These are phyloP conservation scores for Isochrysis galbana DNA, from an alignment of 78 protist genomes.

Conservation along the genomic window DNA sequence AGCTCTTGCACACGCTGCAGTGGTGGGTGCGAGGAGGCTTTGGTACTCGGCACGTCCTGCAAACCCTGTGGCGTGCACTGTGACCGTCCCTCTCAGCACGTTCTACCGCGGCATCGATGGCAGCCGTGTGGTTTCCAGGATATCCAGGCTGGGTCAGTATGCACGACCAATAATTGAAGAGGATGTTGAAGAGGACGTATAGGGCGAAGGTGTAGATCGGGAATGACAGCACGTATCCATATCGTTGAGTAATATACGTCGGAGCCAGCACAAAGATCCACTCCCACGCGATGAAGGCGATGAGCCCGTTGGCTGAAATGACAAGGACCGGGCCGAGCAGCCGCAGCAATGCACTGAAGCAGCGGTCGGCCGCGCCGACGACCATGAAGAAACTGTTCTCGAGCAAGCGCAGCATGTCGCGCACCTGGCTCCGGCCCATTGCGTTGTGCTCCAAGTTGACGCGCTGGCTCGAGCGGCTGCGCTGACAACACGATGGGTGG, in stretches of 20 bases:
- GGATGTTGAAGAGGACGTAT: neutral
- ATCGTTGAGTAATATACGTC: neutral
- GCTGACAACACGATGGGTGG: no score
- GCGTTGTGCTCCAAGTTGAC: no score
- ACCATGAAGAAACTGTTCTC: no score
- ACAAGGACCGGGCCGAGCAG: no score
- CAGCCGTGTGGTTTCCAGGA: neutral
- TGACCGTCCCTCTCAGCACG: neutral
- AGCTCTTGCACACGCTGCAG: neutral
- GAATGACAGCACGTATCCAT: neutral
- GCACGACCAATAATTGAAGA: neutral
- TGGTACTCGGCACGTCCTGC: neutral
- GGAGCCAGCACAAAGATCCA: neutral
- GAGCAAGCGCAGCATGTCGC: no score
- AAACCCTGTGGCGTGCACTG: neutral
- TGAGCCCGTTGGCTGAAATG: neutral
- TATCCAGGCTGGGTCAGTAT: neutral
- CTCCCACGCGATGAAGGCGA: neutral
- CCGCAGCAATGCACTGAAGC: no score
- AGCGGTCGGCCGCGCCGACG: no score
- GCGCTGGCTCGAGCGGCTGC: no score
- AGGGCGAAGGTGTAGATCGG: neutral
- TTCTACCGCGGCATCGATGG: neutral
- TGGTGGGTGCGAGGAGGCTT: constrained; percentile 4
- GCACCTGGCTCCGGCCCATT: no score